Base-by-base conservation (phyloP, 2,329 filamentous ascomycete genomes). In the Phyllosticta citrichinensis region DNA sequence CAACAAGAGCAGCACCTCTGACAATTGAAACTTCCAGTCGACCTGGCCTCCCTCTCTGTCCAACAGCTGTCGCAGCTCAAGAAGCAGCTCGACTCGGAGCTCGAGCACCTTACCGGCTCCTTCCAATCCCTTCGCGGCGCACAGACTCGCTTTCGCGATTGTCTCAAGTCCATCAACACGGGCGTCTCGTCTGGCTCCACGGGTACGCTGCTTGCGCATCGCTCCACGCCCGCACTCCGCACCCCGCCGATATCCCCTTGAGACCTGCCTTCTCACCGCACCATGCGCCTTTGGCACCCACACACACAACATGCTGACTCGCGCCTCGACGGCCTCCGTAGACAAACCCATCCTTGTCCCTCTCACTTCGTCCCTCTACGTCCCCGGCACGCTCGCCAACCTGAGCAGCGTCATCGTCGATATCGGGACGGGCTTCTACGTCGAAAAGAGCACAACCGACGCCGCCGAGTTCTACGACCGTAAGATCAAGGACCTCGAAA, bases 11-110 rank as follows among this genome's bases (percentile, higher is more conserved):
- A 51, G 24, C 59, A 25, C 30, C 50, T 33, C 53, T 17, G 17
- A 30, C 24, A 22, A 5, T 9, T 35, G 24, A 8, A 14, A 40
- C 53, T 56, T 17, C 47, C 54, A 74, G 73, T 89, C 67, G 85
- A 89, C 71, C 80, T 99, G 69, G 85, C 87, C 68, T 85, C 83
- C 63, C 87, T 99, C 69, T 88, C 87, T 68, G 81, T 87, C 25
- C 89, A 90, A 66, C 93, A 97, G 77, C 88, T 99, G 66, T 87
- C 85, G 67, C 86, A 91, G 68, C 87, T 99, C 67, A 97, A 99
- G 81, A 91, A 94, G 75, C 93, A 97, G 74, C 87, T 99, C 66
- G 93, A 96, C 74, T 87, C 94, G 70, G 94, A 99, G 77, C 87
- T 99, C 66, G 91, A 96, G 73, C 93, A 97, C 78, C 84, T 99